Evolutionary conservation across 1,284 basidiomycete genomes (phyloP).

Genomic region (Tremellales sp.): DNA sequence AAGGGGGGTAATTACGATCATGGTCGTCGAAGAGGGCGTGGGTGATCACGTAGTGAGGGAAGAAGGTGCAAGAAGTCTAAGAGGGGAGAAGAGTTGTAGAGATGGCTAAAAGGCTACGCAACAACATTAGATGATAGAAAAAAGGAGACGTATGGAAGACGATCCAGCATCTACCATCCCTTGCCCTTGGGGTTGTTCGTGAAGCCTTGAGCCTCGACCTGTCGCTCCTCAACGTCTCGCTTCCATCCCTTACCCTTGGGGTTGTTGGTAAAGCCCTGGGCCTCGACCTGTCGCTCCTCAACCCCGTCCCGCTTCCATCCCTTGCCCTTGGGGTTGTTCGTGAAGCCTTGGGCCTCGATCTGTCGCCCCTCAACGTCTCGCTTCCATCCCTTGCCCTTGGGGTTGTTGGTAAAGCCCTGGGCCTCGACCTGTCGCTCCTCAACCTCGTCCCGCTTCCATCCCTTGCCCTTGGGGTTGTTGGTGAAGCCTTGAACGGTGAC

Average conservation of each 20-base stretch:
- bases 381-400: not conserved
- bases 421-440: not conserved
- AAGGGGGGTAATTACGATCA: too few species aligned
- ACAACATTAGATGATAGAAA: too few species aligned
- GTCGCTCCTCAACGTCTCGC: conserved; percentile 10
- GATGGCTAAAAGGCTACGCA: too few species aligned
- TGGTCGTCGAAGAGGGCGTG: too few species aligned
- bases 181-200: not conserved
- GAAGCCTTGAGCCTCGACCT: conserved; percentile 9
- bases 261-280: conserved; percentile 2
- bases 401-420: not conserved
- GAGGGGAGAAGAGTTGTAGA: too few species aligned
- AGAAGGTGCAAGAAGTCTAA: too few species aligned
- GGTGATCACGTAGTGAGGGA: too few species aligned
- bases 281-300: conserved; percentile 15
- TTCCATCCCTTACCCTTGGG: conserved; percentile 7
- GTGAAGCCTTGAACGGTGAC: not conserved
- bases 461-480: not conserved
- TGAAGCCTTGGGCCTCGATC: not conserved
- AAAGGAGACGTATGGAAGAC: too few species aligned
- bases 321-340: not conserved
- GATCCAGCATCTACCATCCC: conserved; percentile 11
- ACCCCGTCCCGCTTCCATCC: not conserved
- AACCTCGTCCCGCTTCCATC: not conserved
- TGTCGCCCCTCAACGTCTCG: not conserved